Conservation (phyloP, 2,329 filamentous ascomycete species). For the Ascochyta fabae region DNA sequence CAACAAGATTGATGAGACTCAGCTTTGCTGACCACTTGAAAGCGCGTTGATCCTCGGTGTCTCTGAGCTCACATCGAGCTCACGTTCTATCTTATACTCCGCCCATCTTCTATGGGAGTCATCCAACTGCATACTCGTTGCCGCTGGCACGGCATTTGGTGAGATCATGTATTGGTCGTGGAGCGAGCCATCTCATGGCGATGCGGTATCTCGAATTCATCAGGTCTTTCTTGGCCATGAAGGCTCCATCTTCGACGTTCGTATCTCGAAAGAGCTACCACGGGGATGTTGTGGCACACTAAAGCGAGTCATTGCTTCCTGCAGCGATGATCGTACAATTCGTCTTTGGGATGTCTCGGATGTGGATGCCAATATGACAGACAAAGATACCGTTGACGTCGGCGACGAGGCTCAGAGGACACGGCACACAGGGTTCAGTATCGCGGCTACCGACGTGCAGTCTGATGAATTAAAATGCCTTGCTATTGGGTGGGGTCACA, state of each 20-base stretch:
- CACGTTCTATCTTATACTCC: slow-evolving; percentile 86
- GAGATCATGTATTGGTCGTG: slow-evolving; percentile 92
- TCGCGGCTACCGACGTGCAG: slow-evolving; percentile 34
- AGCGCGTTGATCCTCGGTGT: slow-evolving; percentile 43
- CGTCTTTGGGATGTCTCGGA: slow-evolving; percentile 84
- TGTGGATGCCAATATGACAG: slow-evolving; percentile 13
- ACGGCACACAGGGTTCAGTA: slow-evolving; percentile 55
- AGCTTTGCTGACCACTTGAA: slow-evolving; percentile 2
- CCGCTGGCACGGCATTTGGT: slow-evolving; percentile 91
- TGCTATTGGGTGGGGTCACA: slow-evolving; percentile 82
- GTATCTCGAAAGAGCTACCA: slow-evolving; percentile 64
- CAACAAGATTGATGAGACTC: background rate
- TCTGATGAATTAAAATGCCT: slow-evolving; percentile 52
- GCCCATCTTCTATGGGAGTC: slow-evolving; percentile 73
- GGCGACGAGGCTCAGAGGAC: slow-evolving; percentile 31
- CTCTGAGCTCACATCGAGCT: slow-evolving; percentile 65
- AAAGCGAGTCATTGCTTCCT: slow-evolving; percentile 79
- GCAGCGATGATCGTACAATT: slow-evolving; percentile 92
- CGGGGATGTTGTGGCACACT: slow-evolving; percentile 41
- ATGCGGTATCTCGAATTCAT: slow-evolving; percentile 52
- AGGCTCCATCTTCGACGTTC: slow-evolving; percentile 90
- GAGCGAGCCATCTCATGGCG: slow-evolving; percentile 41
- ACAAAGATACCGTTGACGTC: slow-evolving; percentile 30
- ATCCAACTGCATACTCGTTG: slow-evolving; percentile 69
- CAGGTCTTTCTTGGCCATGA: slow-evolving; percentile 75